Evolutionary conservation across 2,329 filamentous ascomycete species (phyloP), one percentile per base, ranked within the genome.

Genomic region (Trichoderma asperellum): DNA sequence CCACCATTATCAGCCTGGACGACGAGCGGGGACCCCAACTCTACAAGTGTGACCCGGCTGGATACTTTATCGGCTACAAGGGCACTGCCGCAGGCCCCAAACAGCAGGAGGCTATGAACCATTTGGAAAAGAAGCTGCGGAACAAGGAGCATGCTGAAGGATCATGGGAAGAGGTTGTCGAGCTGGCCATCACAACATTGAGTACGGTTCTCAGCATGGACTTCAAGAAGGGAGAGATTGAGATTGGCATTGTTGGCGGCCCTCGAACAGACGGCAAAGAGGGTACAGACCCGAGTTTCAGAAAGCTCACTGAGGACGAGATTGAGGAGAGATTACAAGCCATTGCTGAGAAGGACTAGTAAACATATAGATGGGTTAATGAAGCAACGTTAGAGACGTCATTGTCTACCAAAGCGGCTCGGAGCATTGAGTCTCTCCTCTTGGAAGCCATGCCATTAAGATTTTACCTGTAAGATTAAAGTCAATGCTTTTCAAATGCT

Each of bases 41-140:
- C 73, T 98, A 93, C 91, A 99, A 98, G 85, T 97, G 94, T 80
- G 96, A 99, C 79, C 96, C 96, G 60, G 96, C 96, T 69, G 96
- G 96, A 71, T 99, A 99, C 86, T 98, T 96, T 80, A 94, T 95
- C 68, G 96, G 96, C 74, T 99, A 98, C 90, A 98, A 98, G 86
- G 96, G 93, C 74, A 98, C 96, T 58, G 93, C 96, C 65, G 96
- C 96, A 8, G 96, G 96, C 6, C 96, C 96, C 67, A 99, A 99
- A 85, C 95, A 97, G 81, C 96, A 99, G 81, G 96, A 99, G 86
- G 96, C 96, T 72, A 89, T 98, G 79, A 99, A 99, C 83, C 94
- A 97, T 81, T 87, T 99, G 70, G 96, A 99, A 88, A 98, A 98
- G 91, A 98, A 98, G 88, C 89, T 99, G 81, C 97, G 97, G 86